These are phyloP conservation scores for Ceratocystis ficicola DNA, from an alignment of 2,329 filamentous ascomycete species.

Conservation along the genomic window DNA sequence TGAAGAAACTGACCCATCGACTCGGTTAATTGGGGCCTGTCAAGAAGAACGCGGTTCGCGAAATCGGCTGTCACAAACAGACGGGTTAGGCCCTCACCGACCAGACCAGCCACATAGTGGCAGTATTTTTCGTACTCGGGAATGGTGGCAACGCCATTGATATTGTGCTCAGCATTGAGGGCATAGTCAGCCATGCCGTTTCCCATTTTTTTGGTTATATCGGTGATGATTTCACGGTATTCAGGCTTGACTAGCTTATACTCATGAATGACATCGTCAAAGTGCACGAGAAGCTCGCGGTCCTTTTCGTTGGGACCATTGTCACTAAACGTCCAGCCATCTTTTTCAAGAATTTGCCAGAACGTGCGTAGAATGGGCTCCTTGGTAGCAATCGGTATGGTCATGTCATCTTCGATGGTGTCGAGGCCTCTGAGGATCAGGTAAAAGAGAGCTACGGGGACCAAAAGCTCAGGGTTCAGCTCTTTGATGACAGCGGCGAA, in stretches of 20 bases:
- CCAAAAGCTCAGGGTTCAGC: slow-evolving; percentile 82
- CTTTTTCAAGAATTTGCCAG: slow-evolving; percentile 60
- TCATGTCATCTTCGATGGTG: slow-evolving; percentile 99
- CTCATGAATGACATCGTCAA: slow-evolving; percentile 74
- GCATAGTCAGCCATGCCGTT: slow-evolving; percentile 98
- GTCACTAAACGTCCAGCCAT: slow-evolving; percentile 81
- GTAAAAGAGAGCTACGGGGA: slow-evolving; percentile 87
- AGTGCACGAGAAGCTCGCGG: slow-evolving; percentile 79
- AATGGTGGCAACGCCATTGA: slow-evolving; percentile 67
- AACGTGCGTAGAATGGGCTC: slow-evolving; percentile 78
- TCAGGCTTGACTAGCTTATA: slow-evolving; percentile 76
- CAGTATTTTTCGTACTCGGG: slow-evolving; percentile 94
- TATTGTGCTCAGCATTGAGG: slow-evolving; percentile 67
- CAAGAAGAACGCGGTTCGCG: slow-evolving; percentile 71
- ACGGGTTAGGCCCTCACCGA: slow-evolving; percentile 82
- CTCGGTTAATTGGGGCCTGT: slow-evolving; percentile 70
- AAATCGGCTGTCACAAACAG: slow-evolving; percentile 80
- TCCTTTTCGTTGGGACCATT: slow-evolving; percentile 92
- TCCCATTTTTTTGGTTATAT: slow-evolving; percentile 89
- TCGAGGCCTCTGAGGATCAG: slow-evolving; percentile 82
- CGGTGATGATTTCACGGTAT: slow-evolving; percentile 78
- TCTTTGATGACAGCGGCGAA: slow-evolving; percentile 91
- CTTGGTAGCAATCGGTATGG: slow-evolving; percentile 67
- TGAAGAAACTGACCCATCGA: slow-evolving; percentile 97
- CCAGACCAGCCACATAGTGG: slow-evolving; percentile 96